Evolutionary conservation across 805 yeast genomes (phyloP), one percentile per base, ranked within the genome.

Genomic region (Lachancea thermotolerans): DNA sequence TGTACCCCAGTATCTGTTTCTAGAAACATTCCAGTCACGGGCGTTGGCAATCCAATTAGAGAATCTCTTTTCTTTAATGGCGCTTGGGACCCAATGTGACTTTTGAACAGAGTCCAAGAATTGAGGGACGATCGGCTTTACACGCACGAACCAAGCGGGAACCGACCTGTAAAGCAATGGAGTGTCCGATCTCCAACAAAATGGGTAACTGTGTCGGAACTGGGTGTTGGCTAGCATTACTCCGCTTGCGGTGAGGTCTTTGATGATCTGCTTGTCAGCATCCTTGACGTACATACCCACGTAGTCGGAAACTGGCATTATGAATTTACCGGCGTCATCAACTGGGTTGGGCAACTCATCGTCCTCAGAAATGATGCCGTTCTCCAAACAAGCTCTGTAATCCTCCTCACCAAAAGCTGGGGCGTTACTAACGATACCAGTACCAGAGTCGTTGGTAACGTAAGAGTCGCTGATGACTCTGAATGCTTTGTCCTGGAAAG

Each of bases 111-210:
- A 86, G 49, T 76, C 79, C 61, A 90, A 74, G 87, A 93, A 87
- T 60, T 87, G 79, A 42, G 97, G 97, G 56, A 91, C 78, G 63
- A 86, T 78, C 45, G 87, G 90, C 55, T 78, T 80, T 46, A 93
- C 85, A 64, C 95, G 83, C 49, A 93, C 93, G 60, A 93, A 93
- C 99, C 99, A 93, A 30, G 98, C 91, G 42, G 99, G 99, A 54
- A 93, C 97, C 33, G 96, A 82, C 72, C 95, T 82, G 74, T 93
- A 93, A 55, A 93, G 68, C 65, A 93, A 79, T 44, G 99, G 99
- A 28, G 99, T 93, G 65, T 93, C 99, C 2, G 98, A 91, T 78
- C 99, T 85, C 99, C 99, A 93, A 74, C 99, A 93, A 84, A 93
- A 93, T 59, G 99, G 99, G 69, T 93, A 93, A 67, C 95, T 84